These are phyloP conservation scores for Neodidymelliopsis sp. DNA, from an alignment of 2,329 filamentous ascomycete genomes.

Conservation along the genomic window DNA sequence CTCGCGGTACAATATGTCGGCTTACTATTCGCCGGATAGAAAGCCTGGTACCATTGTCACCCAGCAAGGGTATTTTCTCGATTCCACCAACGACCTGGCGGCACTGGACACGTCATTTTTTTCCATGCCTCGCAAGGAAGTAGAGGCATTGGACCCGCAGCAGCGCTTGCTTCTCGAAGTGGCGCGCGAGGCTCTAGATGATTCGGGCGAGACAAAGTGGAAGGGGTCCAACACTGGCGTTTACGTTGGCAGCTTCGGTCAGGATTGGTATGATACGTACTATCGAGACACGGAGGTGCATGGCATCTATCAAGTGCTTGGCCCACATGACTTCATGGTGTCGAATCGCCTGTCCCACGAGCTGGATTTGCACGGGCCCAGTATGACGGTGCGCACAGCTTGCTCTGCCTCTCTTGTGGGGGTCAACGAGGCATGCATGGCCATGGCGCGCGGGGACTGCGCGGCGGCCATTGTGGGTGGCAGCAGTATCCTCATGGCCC, in stretches of 20 bases:
- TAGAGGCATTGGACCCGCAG: constrained; percentile 29
- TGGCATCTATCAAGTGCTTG: constrained; percentile 14
- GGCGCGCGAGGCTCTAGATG: constrained; percentile 47
- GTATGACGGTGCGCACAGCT: constrained; percentile 26
- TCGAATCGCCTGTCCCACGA: constrained; percentile 35
- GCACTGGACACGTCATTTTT: constrained; percentile 28
- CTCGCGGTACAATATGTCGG: not conserved
- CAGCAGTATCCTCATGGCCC: constrained; percentile 20
- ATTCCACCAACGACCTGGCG: not conserved
- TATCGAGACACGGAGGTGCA: not conserved
- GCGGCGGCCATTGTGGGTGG: constrained; percentile 26
- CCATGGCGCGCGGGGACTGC: constrained; percentile 25
- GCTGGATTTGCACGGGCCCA: constrained; percentile 30
- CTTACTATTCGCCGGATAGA: not conserved
- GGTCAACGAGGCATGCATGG: constrained; percentile 22
- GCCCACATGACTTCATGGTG: constrained; percentile 21
- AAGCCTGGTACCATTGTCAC: not conserved
- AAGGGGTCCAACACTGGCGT: constrained; percentile 38
- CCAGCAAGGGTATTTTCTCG: constrained; percentile 24
- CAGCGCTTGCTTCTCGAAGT: constrained; percentile 36
- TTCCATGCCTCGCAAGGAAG: constrained; percentile 18
- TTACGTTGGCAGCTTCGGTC: constrained; percentile 39
- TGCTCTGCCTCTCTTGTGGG: constrained; percentile 28
- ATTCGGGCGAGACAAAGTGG: constrained; percentile 28
- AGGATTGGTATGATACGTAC: constrained; percentile 23